These are phyloP conservation scores for Rutstroemia sp. DNA, from an alignment of 2,329 filamentous ascomycete genomes.

Conservation along the genomic window DNA sequence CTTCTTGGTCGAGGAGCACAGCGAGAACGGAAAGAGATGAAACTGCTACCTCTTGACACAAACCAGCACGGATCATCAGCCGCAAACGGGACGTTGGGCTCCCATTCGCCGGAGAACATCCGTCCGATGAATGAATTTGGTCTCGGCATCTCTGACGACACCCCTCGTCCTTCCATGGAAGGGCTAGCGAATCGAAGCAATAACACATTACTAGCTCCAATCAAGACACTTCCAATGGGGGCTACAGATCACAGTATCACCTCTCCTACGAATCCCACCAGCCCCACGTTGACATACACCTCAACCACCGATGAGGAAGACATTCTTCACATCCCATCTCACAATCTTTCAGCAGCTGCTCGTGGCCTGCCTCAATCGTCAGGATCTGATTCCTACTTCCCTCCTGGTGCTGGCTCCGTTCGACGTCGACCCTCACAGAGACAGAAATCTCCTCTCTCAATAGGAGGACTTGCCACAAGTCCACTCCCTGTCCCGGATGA, in stretches of 20 bases:
- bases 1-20: conserved; percentile 68
- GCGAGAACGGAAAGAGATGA: conserved; percentile 49
- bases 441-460: conserved; percentile 52
- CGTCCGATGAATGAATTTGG: conserved; percentile 31
- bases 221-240: conserved; percentile 28
- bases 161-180: conserved; percentile 40
- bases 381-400: conserved; percentile 58
- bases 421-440: conserved; percentile 27
- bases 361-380: conserved; percentile 39
- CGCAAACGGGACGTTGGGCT: conserved; percentile 13
- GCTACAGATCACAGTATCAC: conserved; percentile 21
- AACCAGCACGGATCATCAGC: conserved; percentile 18
- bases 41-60: conserved; percentile 29
- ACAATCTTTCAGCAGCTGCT: conserved; percentile 37
- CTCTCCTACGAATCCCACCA: conserved; percentile 35
- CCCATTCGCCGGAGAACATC: conserved; percentile 23
- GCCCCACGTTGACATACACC: conserved; percentile 52
- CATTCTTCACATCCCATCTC: conserved; percentile 53
- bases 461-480: conserved; percentile 44
- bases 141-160: conserved; percentile 41
- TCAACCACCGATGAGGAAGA: conserved; percentile 85
- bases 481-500: conserved; percentile 42
- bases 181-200: conserved; percentile 34
- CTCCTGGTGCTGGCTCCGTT: conserved; percentile 33
- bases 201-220: conserved; percentile 21